phyloP scores from a whole-genome alignment of 2,329 filamentous ascomycete species.

The Aureobasidium sp. region DNA sequence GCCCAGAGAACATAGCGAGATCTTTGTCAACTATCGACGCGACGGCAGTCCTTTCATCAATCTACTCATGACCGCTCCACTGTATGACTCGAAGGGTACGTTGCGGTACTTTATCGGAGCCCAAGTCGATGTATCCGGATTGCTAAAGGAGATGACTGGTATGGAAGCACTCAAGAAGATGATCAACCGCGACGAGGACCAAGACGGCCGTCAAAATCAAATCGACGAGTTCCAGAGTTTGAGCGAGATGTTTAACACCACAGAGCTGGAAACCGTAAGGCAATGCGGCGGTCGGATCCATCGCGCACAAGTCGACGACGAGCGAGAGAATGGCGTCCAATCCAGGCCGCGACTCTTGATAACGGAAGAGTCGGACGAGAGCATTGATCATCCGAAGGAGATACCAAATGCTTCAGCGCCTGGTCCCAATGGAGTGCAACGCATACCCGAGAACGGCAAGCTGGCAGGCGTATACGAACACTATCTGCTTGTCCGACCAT shows the following conservation, averaged over 20 bases:
- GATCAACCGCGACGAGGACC: conserved; percentile 26
- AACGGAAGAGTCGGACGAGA: conserved; percentile 39
- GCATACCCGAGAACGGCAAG: conserved; percentile 30
- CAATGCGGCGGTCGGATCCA: conserved; percentile 60
- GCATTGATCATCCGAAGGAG: conserved; percentile 21
- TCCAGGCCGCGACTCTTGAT: conserved; percentile 42
- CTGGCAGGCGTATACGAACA: conserved; percentile 51
- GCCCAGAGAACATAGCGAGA: conserved; percentile 65
- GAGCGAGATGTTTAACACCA: conserved; percentile 61
- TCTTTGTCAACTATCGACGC: conserved; percentile 68
- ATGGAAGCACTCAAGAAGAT: conserved; percentile 52
- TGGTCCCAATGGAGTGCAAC: conserved; percentile 14
- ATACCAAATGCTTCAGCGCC: conserved; percentile 19
- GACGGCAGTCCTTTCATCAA: conserved; percentile 75
- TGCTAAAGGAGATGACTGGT: conserved; percentile 59
- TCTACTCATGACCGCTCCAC: conserved; percentile 64
- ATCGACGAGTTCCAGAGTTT: conserved; percentile 61
- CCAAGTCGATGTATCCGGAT: conserved; percentile 63
- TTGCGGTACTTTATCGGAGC: conserved; percentile 66
- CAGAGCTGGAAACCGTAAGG: conserved; percentile 59
- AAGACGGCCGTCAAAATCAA: conserved; percentile 16
- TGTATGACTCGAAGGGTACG: conserved; percentile 60
- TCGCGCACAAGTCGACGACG: conserved; percentile 44
- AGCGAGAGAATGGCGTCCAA: conserved; percentile 29
- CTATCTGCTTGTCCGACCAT: conserved; percentile 58